Percentiles rank a stretch among this genome's conserved stretches.
These are phyloP conservation scores for Ascomycota sp. DNA, from an alignment of 2,329 filamentous ascomycete species.

Conservation along the genomic window DNA sequence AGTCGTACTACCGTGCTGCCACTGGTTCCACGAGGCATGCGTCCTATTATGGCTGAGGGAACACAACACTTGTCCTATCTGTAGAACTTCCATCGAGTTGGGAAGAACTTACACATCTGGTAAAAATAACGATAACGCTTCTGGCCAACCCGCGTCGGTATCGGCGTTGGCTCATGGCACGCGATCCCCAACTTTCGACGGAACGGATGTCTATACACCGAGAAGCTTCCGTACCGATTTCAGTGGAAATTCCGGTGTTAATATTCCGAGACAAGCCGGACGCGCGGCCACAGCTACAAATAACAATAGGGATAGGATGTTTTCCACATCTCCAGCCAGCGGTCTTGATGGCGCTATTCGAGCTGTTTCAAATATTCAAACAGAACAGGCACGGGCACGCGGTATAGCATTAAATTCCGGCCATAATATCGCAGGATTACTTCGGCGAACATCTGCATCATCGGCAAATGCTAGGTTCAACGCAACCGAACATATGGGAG, in stretches of 20 bases:
- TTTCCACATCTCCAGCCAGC: too few relatives aligned
- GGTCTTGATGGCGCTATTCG: too few relatives aligned
- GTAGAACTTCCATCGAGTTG: constrained; percentile 35
- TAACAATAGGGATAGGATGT: too few relatives aligned
- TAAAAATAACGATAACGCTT: constrained; percentile 1
- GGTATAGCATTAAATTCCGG: too few relatives aligned
- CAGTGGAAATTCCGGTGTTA: too few relatives aligned
- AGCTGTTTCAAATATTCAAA: too few relatives aligned
- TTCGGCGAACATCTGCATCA: constrained; percentile 15
- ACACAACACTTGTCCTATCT: constrained; percentile 82
- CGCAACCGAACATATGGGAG: constrained; percentile 9
- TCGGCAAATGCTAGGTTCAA: constrained; percentile 14
- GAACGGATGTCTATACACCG: too few relatives aligned
- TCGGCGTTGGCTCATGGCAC: constrained; percentile 7
- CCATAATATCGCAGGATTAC: constrained; percentile 5
- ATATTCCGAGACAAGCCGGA: too few relatives aligned
- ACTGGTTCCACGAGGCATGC: constrained; percentile 81
- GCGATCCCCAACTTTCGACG: too few relatives aligned
- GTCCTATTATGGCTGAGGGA: constrained; percentile 66
- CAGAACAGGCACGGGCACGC: too few relatives aligned
- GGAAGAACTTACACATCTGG: constrained; percentile 5
- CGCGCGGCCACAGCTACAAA: too few relatives aligned
- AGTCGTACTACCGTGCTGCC: constrained; percentile 60
- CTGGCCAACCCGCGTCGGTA: neutral
- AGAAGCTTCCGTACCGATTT: too few relatives aligned